These are phyloP conservation scores for Phylloporus scabripes DNA, from an alignment of 768 basidiomycete genomes.

Conservation along the genomic window DNA sequence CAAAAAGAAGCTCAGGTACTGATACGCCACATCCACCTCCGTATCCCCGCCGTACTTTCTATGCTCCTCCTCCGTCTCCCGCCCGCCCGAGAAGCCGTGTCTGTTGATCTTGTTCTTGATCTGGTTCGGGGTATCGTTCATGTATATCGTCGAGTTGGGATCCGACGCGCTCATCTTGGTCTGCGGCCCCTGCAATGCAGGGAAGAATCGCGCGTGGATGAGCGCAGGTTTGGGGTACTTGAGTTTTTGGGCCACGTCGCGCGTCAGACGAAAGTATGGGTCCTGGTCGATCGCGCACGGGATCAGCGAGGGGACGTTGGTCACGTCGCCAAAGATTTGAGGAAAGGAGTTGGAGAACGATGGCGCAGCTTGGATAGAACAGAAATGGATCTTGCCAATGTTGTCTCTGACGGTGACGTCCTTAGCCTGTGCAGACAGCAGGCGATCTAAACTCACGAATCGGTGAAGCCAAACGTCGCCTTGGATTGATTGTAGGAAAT, in stretches of 20 bases:
- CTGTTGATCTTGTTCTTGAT: constrained; percentile 98
- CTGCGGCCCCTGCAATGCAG: constrained; percentile 94
- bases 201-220: constrained; percentile 96
- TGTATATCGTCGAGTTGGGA: constrained; percentile 88
- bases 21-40: constrained; percentile 93
- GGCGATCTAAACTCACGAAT: constrained; percentile 60
- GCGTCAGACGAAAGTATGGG: constrained; percentile 95
- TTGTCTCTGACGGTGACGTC: constrained; percentile 63
- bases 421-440: neutral
- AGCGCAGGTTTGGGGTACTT: constrained; percentile 94
- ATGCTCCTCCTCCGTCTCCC: constrained; percentile 96
- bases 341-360: constrained; percentile 99
- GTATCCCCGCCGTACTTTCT: constrained; percentile 81
- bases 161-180: constrained; percentile 99
- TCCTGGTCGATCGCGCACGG: constrained; percentile 99
- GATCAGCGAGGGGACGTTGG: constrained; percentile 88
- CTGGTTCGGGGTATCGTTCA: constrained; percentile 87
- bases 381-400: constrained; percentile 97
- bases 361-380: constrained; percentile 90
- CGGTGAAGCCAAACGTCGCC: constrained; percentile 94
- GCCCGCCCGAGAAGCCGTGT: constrained; percentile 94
- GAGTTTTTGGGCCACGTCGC: constrained; percentile 89
- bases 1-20: constrained; percentile 92
- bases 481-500: constrained; percentile 92
- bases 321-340: constrained; percentile 83